These are phyloP conservation scores for Aquilaria agallochum DNA, from an alignment of 441 rosid genomes.

Conservation along the genomic window DNA sequence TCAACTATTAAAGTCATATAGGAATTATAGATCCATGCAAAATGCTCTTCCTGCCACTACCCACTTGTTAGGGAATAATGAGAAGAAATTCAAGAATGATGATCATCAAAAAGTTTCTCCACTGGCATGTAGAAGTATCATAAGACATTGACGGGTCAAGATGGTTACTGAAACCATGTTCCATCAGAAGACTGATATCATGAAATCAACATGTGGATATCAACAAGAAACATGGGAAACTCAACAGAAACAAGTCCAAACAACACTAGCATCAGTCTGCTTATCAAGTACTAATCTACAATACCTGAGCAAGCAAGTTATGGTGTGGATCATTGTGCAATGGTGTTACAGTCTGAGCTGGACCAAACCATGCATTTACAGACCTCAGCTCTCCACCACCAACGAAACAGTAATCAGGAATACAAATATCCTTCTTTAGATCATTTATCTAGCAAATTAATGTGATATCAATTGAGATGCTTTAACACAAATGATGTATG, in stretches of 20 bases:
- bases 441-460: constrained; percentile 63
- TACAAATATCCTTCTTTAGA: constrained; percentile 74
- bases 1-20: no score
- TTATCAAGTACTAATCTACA: neutral
- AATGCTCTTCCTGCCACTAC: no score
- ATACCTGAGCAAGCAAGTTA: constrained; percentile 91
- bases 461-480: constrained; percentile 11
- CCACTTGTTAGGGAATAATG: neutral
- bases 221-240: no score
- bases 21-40: no score
- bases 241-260: no score
- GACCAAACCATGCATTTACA: constrained; percentile 97
- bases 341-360: constrained; percentile 92
- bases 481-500: neutral
- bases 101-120: no score
- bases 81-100: neutral
- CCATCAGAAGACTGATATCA: no score
- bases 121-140: no score
- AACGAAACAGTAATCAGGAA: constrained; percentile 88
- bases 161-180: no score
- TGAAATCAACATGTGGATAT: no score
- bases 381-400: constrained; percentile 90
- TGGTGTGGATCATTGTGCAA: constrained; percentile 99
- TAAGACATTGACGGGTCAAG: no score
- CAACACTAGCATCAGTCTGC: no score